These are phyloP conservation scores for Phialophora macrospora DNA, from an alignment of 2,329 filamentous ascomycete genomes.

Conservation along the genomic window DNA sequence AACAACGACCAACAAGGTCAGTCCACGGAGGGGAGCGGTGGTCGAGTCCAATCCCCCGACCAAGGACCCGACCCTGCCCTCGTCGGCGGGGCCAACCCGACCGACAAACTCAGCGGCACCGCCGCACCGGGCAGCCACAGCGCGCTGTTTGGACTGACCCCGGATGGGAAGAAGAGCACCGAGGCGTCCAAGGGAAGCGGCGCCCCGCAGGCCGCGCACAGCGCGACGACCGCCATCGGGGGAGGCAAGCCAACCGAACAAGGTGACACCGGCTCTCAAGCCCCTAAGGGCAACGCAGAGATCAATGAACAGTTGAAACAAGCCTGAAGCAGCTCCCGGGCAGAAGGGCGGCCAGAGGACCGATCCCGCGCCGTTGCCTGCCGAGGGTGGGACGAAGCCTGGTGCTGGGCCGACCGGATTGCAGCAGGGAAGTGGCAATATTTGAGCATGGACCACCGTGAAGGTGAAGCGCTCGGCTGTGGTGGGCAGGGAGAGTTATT, in stretches of 20 bases:
- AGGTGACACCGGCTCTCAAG: conserved; percentile 15
- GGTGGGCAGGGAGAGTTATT: background rate
- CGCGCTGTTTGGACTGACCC: conserved; percentile 38
- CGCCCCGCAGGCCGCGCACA: conserved; percentile 16
- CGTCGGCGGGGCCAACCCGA: conserved; percentile 24
- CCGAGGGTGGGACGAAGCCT: conserved; percentile 16
- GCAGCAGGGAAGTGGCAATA: conserved; percentile 16
- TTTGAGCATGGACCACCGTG: background rate
- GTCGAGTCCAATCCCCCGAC: conserved; percentile 16
- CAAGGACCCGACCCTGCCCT: conserved; percentile 35
- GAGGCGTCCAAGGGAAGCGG: conserved; percentile 17
- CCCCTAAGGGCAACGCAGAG: conserved; percentile 4
- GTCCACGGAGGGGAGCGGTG: background rate
- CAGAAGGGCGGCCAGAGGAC: conserved; percentile 29
- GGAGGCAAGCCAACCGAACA: conserved; percentile 7
- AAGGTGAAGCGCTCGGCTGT: too few species aligned
- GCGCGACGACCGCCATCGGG: conserved; percentile 10
- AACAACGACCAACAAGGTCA: conserved; percentile 11
- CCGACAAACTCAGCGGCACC: conserved; percentile 33
- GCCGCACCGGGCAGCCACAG: conserved; percentile 36
- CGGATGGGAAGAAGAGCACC: conserved; percentile 26
- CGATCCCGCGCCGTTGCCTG: conserved; percentile 21
- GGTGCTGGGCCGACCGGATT: conserved; percentile 24
- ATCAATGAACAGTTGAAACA: conserved; percentile 30
- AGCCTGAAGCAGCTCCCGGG: conserved; percentile 12